Conservation (phyloP, 1,139 yeast species). For the Hyphopichia fennica region DNA sequence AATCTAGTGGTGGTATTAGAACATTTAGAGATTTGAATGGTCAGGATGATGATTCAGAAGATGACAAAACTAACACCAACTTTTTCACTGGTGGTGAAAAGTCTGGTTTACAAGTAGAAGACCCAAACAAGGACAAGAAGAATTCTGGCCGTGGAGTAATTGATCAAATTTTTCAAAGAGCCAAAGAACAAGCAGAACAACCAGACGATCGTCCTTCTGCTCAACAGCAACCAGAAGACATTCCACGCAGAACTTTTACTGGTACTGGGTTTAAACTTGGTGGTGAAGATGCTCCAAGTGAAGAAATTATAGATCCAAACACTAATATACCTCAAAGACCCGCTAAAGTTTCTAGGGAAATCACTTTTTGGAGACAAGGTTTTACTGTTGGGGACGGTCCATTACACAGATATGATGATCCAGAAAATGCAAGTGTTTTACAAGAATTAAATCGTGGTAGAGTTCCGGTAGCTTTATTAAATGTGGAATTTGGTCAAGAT, state of each 20-base stretch:
- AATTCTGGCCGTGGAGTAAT: constrained; percentile 54
- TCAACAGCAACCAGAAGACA: constrained; percentile 12
- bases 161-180: constrained; percentile 47
- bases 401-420: constrained; percentile 86
- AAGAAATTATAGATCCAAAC: constrained; percentile 30
- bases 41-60: constrained; percentile 51
- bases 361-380: constrained; percentile 96
- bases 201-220: constrained; percentile 48
- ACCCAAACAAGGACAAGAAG: constrained; percentile 61
- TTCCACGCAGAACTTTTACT: constrained; percentile 33
- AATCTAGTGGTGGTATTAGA: constrained; percentile 26
- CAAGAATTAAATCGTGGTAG: constrained; percentile 84
- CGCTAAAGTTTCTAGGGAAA: constrained; percentile 63
- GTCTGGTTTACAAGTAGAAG: constrained; percentile 90
- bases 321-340: constrained; percentile 32
- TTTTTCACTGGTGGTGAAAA: constrained; percentile 96
- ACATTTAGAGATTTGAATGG: constrained; percentile 55
- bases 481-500: constrained; percentile 87
- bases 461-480: constrained; percentile 84
- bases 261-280: constrained; percentile 89
- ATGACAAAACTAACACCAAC: constrained; percentile 66
- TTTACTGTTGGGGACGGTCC: constrained; percentile 92
- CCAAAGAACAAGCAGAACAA: constrained; percentile 42
- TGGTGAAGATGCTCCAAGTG: constrained; percentile 50
- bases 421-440: constrained; percentile 72